Evolutionary conservation across 2,329 filamentous ascomycete genomes (phyloP).

Genomic region (Neofusicoccum ribis): DNA sequence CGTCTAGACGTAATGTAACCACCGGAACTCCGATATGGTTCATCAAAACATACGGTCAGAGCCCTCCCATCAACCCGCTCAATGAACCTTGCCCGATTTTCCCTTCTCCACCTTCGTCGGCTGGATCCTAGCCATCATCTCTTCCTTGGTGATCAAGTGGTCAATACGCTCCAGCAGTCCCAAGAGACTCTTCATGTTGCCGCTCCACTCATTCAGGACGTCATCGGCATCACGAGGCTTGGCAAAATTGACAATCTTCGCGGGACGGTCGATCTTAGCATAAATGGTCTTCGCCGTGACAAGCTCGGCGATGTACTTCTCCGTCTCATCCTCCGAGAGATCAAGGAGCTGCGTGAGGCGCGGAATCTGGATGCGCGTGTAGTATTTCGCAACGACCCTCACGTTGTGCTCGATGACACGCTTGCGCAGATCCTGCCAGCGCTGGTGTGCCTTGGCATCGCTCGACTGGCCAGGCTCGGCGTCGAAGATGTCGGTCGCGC

Average conservation of each 20-base stretch:
- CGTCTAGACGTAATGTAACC: slow-evolving; percentile 17
- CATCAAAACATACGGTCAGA: not conserved
- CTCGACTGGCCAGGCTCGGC: slow-evolving; percentile 61
- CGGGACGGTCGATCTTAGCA: slow-evolving; percentile 94
- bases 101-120: slow-evolving; percentile 52
- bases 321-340: slow-evolving; percentile 90
- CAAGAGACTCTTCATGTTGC: slow-evolving; percentile 92
- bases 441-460: slow-evolving; percentile 77
- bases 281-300: slow-evolving; percentile 98
- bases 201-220: slow-evolving; percentile 96
- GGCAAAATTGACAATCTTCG: slow-evolving; percentile 88
- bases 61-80: slow-evolving; percentile 22
- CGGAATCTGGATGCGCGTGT: slow-evolving; percentile 92
- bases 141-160: slow-evolving; percentile 98
- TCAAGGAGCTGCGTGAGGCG: slow-evolving; percentile 89
- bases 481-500: slow-evolving; percentile 86
- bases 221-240: slow-evolving; percentile 95
- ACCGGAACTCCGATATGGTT: slow-evolving; percentile 10
- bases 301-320: slow-evolving; percentile 97
- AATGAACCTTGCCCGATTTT: slow-evolving; percentile 39
- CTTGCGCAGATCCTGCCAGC: slow-evolving; percentile 95
- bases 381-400: slow-evolving; percentile 96
- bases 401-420: slow-evolving; percentile 99
- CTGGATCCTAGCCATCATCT: slow-evolving; percentile 82
- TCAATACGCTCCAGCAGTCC: slow-evolving; percentile 88